Evolutionary conservation across 176 grass and related monocot genomes (phyloP).

Genomic region (Zizania latifolia): DNA sequence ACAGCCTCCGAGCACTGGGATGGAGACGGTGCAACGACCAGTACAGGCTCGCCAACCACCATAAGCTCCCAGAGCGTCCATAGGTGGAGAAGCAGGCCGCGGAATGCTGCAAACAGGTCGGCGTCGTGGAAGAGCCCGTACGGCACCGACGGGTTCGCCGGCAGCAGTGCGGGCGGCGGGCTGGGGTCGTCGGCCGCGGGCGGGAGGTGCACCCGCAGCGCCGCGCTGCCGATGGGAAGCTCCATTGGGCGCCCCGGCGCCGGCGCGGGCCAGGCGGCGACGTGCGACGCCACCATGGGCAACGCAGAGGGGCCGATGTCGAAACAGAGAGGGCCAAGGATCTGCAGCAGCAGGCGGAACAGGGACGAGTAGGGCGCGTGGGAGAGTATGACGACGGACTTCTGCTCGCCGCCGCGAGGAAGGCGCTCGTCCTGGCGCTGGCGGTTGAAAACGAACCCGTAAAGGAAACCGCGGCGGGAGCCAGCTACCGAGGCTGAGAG

Average conservation of each 20-base stretch:
- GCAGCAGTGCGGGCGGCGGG: conserved; percentile 39
- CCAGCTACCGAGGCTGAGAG: background rate
- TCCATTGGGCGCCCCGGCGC: conserved; percentile 57
- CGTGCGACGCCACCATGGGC: conserved; percentile 78
- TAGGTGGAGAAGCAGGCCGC: conserved; percentile 70
- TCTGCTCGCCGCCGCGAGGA: conserved; percentile 93
- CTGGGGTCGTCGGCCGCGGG: conserved; percentile 41
- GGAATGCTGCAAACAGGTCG: conserved; percentile 80
- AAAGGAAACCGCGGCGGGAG: conserved; percentile 43
- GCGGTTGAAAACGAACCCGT: conserved; percentile 97
- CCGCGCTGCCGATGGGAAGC: conserved; percentile 77
- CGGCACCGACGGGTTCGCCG: conserved; percentile 55
- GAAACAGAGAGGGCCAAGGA: conserved; percentile 96
- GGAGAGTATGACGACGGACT: conserved; percentile 87
- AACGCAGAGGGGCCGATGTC: conserved; percentile 77
- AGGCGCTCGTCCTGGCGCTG: conserved; percentile 93
- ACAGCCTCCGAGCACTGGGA: conserved; percentile 93
- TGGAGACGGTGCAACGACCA: conserved; percentile 75
- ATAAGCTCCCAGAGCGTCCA: conserved; percentile 98
- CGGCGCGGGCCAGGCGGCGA: conserved; percentile 74
- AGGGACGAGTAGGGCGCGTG: conserved; percentile 66
- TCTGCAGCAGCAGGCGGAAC: conserved; percentile 81
- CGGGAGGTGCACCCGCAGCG: conserved; percentile 67
- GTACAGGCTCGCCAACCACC: conserved; percentile 64
- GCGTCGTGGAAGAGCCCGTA: conserved; percentile 86